Conservation (phyloP, 83 land plant genomes). For the Picea abies region DNA sequence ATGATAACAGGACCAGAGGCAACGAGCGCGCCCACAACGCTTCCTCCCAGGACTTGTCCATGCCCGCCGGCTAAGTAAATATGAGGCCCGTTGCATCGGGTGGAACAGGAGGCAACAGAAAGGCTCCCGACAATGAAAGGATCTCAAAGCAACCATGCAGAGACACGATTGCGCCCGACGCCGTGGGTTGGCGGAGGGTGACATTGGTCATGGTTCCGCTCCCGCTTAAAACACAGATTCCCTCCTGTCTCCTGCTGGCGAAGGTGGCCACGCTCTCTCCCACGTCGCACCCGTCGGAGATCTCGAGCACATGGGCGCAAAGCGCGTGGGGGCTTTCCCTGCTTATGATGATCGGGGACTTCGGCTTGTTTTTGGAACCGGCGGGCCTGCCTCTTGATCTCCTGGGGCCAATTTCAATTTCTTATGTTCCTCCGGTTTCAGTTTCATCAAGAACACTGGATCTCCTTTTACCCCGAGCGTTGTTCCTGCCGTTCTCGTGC, state of each 20-base stretch:
- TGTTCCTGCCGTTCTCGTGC: too few species aligned
- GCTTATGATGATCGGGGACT: conserved; percentile 13
- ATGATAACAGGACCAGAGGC: conserved; percentile 38
- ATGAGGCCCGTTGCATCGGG: conserved; percentile 29
- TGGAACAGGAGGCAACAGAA: conserved; percentile 25
- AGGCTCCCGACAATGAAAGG: conserved; percentile 10
- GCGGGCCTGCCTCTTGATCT: neutral
- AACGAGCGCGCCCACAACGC: conserved; percentile 31
- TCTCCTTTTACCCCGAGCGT: too few species aligned
- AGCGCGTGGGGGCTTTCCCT: conserved; percentile 8
- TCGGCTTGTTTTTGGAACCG: conserved; percentile 5
- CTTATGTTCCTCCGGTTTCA: too few species aligned
- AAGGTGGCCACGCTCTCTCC: conserved; percentile 21
- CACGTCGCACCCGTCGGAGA: conserved; percentile 15
- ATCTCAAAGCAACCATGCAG: conserved; percentile 16
- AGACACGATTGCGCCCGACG: neutral
- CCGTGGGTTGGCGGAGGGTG: neutral
- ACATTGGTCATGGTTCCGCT: neutral
- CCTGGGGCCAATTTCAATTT: conserved; percentile 11
- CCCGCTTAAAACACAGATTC: neutral
- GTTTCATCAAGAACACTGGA: too few species aligned
- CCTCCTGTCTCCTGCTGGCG: conserved; percentile 4
- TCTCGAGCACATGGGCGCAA: conserved; percentile 14
- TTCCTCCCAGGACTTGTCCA: conserved; percentile 30
- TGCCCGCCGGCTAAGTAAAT: conserved; percentile 32